Conservation (phyloP, 2,329 filamentous ascomycete species). For the Penicillium brevicompactum region DNA sequence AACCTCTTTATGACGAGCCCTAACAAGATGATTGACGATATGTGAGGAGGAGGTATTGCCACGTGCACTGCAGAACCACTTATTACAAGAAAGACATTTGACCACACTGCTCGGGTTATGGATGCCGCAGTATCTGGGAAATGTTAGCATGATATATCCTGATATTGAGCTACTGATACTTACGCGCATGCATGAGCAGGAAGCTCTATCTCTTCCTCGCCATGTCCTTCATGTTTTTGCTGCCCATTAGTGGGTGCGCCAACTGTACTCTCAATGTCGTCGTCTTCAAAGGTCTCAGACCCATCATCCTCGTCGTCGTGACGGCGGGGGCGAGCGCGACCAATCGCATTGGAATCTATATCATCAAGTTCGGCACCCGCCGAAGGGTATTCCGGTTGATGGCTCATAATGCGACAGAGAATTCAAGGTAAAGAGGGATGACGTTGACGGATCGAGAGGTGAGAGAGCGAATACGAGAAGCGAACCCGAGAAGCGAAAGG, state of each 20-base stretch:
- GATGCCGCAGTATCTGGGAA: conserved; percentile 84
- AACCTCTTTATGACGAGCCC: conserved; percentile 97
- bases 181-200: conserved; percentile 95
- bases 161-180: conserved; percentile 42
- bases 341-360: conserved; percentile 61
- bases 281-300: conserved; percentile 79
- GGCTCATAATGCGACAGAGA: conserved; percentile 76
- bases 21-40: conserved; percentile 96
- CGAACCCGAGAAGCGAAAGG: not conserved
- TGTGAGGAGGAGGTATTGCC: conserved; percentile 96
- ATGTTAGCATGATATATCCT: conserved; percentile 20
- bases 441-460: conserved; percentile 5
- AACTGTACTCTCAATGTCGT: conserved; percentile 74
- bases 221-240: conserved; percentile 58
- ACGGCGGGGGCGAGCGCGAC: conserved; percentile 63
- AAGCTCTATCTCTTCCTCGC: conserved; percentile 85
- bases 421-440: conserved; percentile 61
- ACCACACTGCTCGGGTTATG: conserved; percentile 94
- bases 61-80: conserved; percentile 98
- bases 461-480: not conserved
- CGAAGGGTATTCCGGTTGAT: conserved; percentile 37
- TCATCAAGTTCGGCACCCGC: conserved; percentile 70
- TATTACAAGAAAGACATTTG: conserved; percentile 92
- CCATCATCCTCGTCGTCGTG: conserved; percentile 89
- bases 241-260: conserved; percentile 79